Percentiles rank a stretch among this genome's conserved stretches.
phyloP scores from a whole-genome alignment of 345 rosid species.

The Odontarrhena argentea region DNA sequence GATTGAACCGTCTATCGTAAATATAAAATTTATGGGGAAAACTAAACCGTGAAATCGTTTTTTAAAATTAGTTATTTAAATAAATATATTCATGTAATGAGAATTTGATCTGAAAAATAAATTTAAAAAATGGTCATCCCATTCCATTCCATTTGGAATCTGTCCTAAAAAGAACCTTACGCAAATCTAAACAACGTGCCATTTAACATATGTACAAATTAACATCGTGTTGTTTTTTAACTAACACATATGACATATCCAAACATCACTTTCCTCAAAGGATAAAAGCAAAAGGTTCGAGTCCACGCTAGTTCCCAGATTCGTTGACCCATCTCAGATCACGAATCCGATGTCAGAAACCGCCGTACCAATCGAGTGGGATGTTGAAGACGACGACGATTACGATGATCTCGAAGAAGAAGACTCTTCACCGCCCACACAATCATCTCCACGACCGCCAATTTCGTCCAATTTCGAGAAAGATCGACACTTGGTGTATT shows the following conservation, averaged over 20 bases:
- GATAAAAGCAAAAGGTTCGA: conserved; percentile 1
- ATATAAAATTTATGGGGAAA: too few species aligned
- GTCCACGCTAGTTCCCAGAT: conserved; percentile 26
- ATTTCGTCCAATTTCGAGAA: conserved; percentile 47
- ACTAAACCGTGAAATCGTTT: too few species aligned
- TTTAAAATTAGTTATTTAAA: too few species aligned
- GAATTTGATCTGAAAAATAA: too few species aligned
- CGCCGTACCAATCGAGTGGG: conserved; percentile 27
- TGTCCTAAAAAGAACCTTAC: too few species aligned
- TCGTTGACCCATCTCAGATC: conserved; percentile 32
- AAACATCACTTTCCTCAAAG: conserved; percentile 6
- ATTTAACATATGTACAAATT: neutral
- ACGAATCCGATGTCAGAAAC: conserved; percentile 34
- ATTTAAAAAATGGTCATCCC: too few species aligned
- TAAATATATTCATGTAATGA: too few species aligned
- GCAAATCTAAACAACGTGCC: too few species aligned
- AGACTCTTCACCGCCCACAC: conserved; percentile 37
- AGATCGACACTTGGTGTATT: conserved; percentile 62
- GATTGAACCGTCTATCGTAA: too few species aligned
- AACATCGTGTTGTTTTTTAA: neutral
- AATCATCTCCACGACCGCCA: conserved; percentile 31
- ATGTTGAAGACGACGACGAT: conserved; percentile 15
- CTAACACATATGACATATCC: conserved; percentile 14
- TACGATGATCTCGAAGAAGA: conserved; percentile 40
- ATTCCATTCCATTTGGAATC: too few species aligned